Evolutionary conservation across 2,329 filamentous ascomycete species (phyloP), one percentile per base, ranked within the genome.

Genomic region (Lachnellula suecica): DNA sequence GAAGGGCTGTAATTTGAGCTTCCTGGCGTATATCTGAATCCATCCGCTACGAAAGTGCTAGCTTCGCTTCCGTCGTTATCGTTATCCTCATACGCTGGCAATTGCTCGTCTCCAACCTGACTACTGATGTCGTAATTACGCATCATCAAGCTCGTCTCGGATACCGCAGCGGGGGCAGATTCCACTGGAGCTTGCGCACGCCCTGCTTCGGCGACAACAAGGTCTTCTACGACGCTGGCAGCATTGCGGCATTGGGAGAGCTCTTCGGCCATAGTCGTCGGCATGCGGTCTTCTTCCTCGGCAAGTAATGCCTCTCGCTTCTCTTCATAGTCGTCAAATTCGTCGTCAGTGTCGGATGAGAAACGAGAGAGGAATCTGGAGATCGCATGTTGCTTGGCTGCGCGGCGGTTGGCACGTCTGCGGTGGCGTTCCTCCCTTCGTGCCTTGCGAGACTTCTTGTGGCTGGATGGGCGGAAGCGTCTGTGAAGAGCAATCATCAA

Each of bases 61-160:
- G 47, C 41, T 4, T 65, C 62, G 40, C 58, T 59, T 10, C 56
- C 56, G 49, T 64, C 60, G 29, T 57, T 54, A 52, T 64, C 60
- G 29, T 57, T 54, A 52, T 64, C 58, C 31, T 61, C 62, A 44
- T 65, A 63, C 4, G 62, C 61, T n/a, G 62, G 63, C 8, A 64
- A 40, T 24, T 63, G 58, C 34, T 63, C 61, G 42, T 52, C 46
- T 3, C 57, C 55, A 15, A 57, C 24, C 23, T 57, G 54, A 13
- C 47, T 53, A 7, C 31, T 17, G 3, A 53, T 22, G 17, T 58
- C 56, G 24, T 53, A 57, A 34, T 59, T 38, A 13, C 44, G 45
- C 13, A 46, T 47, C 24, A 52, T 20, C 2, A 54, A 41, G 19
- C 25, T 40, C 3, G 47, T 17, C 10, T 44, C 44, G 3, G 44